Evolutionary conservation across 2,329 filamentous ascomycete genomes (phyloP).

Genomic region (Fusarium sp.): DNA sequence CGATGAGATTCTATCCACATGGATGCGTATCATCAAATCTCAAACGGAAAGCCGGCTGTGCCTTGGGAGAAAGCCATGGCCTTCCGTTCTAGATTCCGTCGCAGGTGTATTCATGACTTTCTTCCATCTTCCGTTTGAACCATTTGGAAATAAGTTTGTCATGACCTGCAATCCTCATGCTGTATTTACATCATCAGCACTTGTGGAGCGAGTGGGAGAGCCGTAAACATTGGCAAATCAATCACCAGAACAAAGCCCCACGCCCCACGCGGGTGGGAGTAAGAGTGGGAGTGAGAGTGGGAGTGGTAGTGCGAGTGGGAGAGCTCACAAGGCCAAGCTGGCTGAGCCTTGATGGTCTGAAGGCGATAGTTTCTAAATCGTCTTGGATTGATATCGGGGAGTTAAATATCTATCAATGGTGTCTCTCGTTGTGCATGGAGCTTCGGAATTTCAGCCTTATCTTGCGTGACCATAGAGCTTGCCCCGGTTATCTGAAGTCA

Average conservation of each 20-base stretch:
- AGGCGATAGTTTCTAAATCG: slow-evolving; percentile 1
- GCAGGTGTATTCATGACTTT: slow-evolving; percentile 31
- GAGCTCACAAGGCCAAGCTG: slow-evolving; percentile 44
- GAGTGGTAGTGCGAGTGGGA: slow-evolving; percentile 18
- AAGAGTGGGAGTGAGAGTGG: background rate
- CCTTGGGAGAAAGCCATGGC: slow-evolving; percentile 25
- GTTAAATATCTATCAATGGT: slow-evolving; percentile 32
- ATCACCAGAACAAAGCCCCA: slow-evolving; percentile 44
- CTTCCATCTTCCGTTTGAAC: slow-evolving; percentile 39
- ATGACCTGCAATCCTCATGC: slow-evolving; percentile 41
- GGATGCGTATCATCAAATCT: slow-evolving; percentile 4
- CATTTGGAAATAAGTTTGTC: slow-evolving; percentile 50
- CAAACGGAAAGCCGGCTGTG: slow-evolving; percentile 23
- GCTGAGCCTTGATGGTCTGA: slow-evolving; percentile 19
- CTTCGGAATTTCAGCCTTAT: slow-evolving; percentile 39
- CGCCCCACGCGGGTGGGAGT: slow-evolving; percentile 49
- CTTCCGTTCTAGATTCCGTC: slow-evolving; percentile 31
- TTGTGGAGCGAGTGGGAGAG: slow-evolving; percentile 50
- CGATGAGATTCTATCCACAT: slow-evolving; percentile 39
- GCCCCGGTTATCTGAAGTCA: slow-evolving; percentile 32
- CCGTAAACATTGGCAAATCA: slow-evolving; percentile 46
- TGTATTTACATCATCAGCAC: slow-evolving; percentile 44
- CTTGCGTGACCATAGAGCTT: slow-evolving; percentile 38
- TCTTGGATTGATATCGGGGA: slow-evolving; percentile 13
- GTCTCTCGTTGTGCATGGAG: slow-evolving; percentile 19